A percentile compares a stretch with the other conserved stretches of the same genome.
Evolutionary conservation across 1,284 basidiomycete genomes (phyloP).

Genomic region (Apiotrichum gracile): DNA sequence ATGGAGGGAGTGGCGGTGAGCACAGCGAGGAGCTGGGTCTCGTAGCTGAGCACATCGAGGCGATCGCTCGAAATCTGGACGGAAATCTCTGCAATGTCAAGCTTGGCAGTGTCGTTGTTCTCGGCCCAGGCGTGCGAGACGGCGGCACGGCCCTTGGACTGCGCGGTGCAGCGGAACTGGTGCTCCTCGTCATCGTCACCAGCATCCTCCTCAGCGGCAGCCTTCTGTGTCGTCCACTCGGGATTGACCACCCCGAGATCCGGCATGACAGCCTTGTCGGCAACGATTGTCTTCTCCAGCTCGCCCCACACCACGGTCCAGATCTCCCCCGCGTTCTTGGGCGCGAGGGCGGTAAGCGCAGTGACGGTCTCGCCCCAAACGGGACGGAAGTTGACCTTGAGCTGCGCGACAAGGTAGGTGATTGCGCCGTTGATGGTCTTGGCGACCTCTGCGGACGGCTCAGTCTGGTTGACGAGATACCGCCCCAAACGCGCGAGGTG

Average conservation of each 20-base stretch:
- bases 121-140: conserved; percentile 23
- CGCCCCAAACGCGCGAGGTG: conserved; percentile 51
- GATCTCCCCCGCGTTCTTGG: conserved; percentile 60
- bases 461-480: conserved; percentile 24
- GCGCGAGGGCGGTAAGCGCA: conserved; percentile 58
- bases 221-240: conserved; percentile 25
- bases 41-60: conserved; percentile 69
- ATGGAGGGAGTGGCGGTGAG: conserved; percentile 62
- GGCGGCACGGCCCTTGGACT: conserved; percentile 19
- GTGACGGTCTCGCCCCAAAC: conserved; percentile 76
- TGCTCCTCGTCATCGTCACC: conserved; percentile 26
- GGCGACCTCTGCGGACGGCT: conserved; percentile 13
- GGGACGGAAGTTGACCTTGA: conserved; percentile 86
- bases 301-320: conserved; percentile 69
- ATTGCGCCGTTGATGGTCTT: conserved; percentile 11
- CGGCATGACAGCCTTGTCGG: conserved; percentile 17
- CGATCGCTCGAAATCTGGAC: conserved; percentile 58
- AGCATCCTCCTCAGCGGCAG: conserved; percentile 6
- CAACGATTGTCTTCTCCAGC: conserved; percentile 46
- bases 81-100: conserved; percentile 31
- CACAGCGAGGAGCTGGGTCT: conserved; percentile 67
- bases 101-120: conserved; percentile 16
- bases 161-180: conserved; percentile 41
- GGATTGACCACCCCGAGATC: conserved; percentile 33
- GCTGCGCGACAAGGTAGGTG: conserved; percentile 52